phyloP scores from a whole-genome alignment of 345 rosid genomes.

The Hibiscus tridactylites region DNA sequence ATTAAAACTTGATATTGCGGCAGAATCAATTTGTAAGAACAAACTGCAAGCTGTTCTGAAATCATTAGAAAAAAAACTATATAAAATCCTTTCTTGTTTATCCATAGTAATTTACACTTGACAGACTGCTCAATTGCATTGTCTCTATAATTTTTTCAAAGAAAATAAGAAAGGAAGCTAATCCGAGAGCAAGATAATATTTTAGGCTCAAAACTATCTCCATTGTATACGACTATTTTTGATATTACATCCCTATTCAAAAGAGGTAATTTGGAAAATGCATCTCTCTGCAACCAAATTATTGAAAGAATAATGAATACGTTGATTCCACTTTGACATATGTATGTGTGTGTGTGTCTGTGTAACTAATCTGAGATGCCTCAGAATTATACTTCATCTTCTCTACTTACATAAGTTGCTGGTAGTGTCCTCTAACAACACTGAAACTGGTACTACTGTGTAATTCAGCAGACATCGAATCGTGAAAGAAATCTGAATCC shows the following conservation, averaged over 20 bases:
- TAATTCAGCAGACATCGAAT: neutral
- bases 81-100: neutral
- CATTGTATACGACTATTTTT: neutral
- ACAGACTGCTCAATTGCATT: neutral
- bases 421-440: conserved; percentile 14
- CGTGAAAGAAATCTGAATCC: conserved; percentile 3
- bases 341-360: neutral
- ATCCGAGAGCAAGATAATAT: neutral
- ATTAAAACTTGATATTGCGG: too few species aligned
- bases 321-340: conserved; percentile 4
- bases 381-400: conserved; percentile 10
- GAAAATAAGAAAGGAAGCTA: neutral
- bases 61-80: too few species aligned
- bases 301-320: conserved; percentile 19
- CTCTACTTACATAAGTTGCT: conserved; percentile 9
- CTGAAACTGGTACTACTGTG: neutral
- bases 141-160: too few species aligned
- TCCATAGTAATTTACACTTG: neutral
- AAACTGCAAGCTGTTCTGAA: too few species aligned
- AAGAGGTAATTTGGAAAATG: conserved; percentile 7
- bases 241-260: conserved; percentile 12
- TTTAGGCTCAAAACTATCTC: neutral
- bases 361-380: conserved; percentile 19
- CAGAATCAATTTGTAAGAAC: too few species aligned
- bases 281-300: conserved; percentile 3